Evolutionary conservation across 306 rosid species (phyloP).

Genomic region (Ceratonia siliqua): DNA sequence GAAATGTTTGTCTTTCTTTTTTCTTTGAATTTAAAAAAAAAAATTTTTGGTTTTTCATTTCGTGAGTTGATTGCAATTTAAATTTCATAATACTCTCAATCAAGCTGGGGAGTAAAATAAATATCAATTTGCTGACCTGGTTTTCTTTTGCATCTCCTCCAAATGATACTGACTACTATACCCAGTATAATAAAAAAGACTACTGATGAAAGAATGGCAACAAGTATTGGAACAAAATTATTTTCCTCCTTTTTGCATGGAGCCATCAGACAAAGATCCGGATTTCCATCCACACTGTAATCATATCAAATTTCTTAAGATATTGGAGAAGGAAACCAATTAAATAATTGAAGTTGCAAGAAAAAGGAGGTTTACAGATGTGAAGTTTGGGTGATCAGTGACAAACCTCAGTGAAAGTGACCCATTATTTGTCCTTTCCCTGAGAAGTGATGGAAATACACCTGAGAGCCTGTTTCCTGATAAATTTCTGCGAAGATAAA

Average conservation of each 20-base stretch:
- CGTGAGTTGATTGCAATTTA: neutral
- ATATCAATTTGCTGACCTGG: constrained; percentile 20
- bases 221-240: constrained; percentile 37
- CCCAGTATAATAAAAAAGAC: constrained; percentile 8
- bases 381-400: constrained; percentile 10
- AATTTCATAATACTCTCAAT: neutral
- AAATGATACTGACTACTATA: neutral
- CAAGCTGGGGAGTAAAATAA: neutral
- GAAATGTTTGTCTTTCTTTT: neutral
- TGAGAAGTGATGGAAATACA: constrained; percentile 40
- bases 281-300: constrained; percentile 49
- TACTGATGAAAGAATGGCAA: constrained; percentile 40
- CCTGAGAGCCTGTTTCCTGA: constrained; percentile 50
- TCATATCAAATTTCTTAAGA: neutral
- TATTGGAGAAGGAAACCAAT: constrained; percentile 19
- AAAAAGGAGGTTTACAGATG: neutral
- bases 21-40: neutral
- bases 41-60: neutral
- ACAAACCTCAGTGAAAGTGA: constrained; percentile 46
- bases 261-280: constrained; percentile 27
- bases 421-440: constrained; percentile 36
- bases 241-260: constrained; percentile 42
- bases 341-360: neutral
- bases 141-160: constrained; percentile 30
- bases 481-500: constrained; percentile 36